Conservation (phyloP, 768 basidiomycete genomes). For the Cyclocybe cylindracea region DNA sequence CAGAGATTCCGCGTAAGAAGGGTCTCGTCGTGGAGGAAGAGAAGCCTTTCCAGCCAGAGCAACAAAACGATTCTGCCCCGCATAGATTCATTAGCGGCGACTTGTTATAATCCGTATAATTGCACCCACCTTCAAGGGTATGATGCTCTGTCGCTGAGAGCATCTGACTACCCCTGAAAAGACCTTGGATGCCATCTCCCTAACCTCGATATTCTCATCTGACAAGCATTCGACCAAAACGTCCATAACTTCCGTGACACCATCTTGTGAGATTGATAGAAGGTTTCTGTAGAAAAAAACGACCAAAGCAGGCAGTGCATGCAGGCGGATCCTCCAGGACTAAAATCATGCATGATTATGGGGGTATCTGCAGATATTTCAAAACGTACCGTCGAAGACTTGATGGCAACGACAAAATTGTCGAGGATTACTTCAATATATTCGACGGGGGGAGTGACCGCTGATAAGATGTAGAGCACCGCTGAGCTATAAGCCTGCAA, state of each 20-base stretch:
- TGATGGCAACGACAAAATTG: conserved; percentile 69
- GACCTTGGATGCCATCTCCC: conserved; percentile 87
- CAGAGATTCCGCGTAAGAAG: conserved; percentile 70
- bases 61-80: conserved; percentile 76
- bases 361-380: neutral
- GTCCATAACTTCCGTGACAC: conserved; percentile 75
- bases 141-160: conserved; percentile 86
- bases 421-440: conserved; percentile 62
- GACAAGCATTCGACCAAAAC: conserved; percentile 80
- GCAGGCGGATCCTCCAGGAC: conserved; percentile 91
- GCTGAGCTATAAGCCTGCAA: conserved; percentile 80
- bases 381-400: conserved; percentile 67
- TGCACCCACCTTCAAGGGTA: conserved; percentile 70
- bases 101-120: conserved; percentile 9
- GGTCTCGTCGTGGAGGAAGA: conserved; percentile 70
- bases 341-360: conserved; percentile 27
- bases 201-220: conserved; percentile 92
- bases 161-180: conserved; percentile 86
- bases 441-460: conserved; percentile 70
- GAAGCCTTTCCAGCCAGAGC: conserved; percentile 57
- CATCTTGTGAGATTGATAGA: conserved; percentile 67
- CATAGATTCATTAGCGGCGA: neutral
- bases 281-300: conserved; percentile 93
- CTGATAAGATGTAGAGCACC: conserved; percentile 81
- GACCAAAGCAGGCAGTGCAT: conserved; percentile 84